A percentile compares a stretch with the other conserved stretches of the same genome.
These are phyloP conservation scores for Lactifluus piperatus DNA, from an alignment of 768 basidiomycete species.

Conservation along the genomic window DNA sequence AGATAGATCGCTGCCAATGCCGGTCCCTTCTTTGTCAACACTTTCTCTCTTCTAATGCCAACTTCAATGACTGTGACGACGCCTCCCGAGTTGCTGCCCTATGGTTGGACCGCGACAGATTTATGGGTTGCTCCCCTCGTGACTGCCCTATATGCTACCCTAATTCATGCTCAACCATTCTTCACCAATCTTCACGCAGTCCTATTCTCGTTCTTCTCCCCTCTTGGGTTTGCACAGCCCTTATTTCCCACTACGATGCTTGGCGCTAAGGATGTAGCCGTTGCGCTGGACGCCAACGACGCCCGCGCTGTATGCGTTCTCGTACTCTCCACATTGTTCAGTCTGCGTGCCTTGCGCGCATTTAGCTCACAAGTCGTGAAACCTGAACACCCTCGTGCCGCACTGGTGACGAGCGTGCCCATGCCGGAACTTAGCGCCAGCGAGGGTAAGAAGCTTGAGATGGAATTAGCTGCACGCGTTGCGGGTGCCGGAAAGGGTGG, in stretches of 20 bases:
- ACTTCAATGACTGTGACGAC: slow-evolving; percentile 61
- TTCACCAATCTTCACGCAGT: slow-evolving; percentile 27
- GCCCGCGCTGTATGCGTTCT: slow-evolving; percentile 17
- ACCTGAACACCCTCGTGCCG: not conserved
- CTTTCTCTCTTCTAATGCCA: slow-evolving; percentile 68
- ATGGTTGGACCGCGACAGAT: slow-evolving; percentile 82
- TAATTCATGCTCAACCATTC: slow-evolving; percentile 82
- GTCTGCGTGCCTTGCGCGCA: slow-evolving; percentile 9
- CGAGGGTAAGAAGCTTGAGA: slow-evolving; percentile 7
- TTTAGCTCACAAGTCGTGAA: not conserved
- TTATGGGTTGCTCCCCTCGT: slow-evolving; percentile 76
- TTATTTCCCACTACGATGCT: not conserved
- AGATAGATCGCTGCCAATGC: slow-evolving; percentile 27
- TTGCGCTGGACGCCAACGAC: slow-evolving; percentile 8
- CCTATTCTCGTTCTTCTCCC: slow-evolving; percentile 17
- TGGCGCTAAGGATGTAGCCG: not conserved
- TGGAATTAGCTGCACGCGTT: slow-evolving; percentile 12
- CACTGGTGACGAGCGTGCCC: not conserved
- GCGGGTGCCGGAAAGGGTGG: slow-evolving; percentile 9
- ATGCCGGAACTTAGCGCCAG: not conserved
- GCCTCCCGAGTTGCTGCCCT: slow-evolving; percentile 68
- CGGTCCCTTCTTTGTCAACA: slow-evolving; percentile 72
- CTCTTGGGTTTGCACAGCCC: slow-evolving; percentile 5
- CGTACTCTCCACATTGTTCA: slow-evolving; percentile 10
- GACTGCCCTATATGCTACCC: slow-evolving; percentile 69